phyloP scores from a whole-genome alignment of 2,329 filamentous ascomycete genomes.

The Verticillium zaregamsianum region DNA sequence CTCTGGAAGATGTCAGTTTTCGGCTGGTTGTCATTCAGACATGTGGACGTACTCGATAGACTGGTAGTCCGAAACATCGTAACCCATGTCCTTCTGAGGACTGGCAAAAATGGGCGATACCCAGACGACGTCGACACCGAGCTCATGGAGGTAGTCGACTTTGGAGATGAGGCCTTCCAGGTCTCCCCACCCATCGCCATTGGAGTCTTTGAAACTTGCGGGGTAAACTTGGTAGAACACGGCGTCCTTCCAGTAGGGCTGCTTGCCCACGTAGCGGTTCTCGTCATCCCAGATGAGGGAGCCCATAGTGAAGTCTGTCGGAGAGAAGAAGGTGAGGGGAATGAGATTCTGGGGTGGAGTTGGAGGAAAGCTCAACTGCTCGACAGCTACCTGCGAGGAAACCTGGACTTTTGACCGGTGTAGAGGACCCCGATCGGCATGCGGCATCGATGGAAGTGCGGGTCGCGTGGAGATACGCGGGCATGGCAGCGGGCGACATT shows the following conservation, averaged over 20 bases:
- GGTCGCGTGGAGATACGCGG: not conserved
- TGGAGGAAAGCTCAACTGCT: not conserved
- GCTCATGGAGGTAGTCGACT: slow-evolving; percentile 57
- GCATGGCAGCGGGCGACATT: not conserved
- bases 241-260: slow-evolving; percentile 42
- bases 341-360: not conserved
- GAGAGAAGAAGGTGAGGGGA: not conserved
- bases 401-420: not conserved
- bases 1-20: slow-evolving; percentile 9
- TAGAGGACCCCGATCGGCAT: not conserved
- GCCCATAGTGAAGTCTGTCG: slow-evolving; percentile 22
- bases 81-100: slow-evolving; percentile 66
- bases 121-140: slow-evolving; percentile 62
- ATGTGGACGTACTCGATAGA: slow-evolving; percentile 43
- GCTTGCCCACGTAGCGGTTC: slow-evolving; percentile 25
- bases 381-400: not conserved
- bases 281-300: slow-evolving; percentile 24
- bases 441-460: not conserved
- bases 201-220: slow-evolving; percentile 53
- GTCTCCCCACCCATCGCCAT: slow-evolving; percentile 61
- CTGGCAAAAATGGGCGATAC: slow-evolving; percentile 47
- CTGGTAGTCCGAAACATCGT: slow-evolving; percentile 68
- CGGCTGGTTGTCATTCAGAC: not conserved
- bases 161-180: slow-evolving; percentile 61
- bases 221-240: slow-evolving; percentile 52